These are phyloP conservation scores for Eucalyptus coolabah DNA, from an alignment of 345 rosid genomes.

Conservation along the genomic window DNA sequence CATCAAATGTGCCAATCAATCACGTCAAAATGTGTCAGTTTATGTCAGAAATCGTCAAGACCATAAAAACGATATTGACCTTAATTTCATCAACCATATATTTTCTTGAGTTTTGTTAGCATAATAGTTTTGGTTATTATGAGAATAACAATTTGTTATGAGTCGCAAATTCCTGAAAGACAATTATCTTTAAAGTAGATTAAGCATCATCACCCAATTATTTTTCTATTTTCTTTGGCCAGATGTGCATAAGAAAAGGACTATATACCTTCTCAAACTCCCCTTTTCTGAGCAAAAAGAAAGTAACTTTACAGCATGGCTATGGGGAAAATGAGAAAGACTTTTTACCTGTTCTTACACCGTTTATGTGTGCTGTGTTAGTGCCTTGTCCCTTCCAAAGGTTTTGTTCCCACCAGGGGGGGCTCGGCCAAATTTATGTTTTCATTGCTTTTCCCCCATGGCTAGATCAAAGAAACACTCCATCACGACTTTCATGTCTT, in stretches of 20 bases:
- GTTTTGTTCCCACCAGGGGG: not conserved
- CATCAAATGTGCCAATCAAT: not conserved
- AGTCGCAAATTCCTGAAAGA: fast-evolving
- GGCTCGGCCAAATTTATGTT: not conserved
- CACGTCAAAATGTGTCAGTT: fast-evolving
- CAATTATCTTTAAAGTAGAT: no score
- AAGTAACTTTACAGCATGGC: not conserved
- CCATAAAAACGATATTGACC: not conserved
- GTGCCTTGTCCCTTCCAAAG: not conserved
- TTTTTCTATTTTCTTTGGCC: not conserved
- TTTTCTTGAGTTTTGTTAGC: no score
- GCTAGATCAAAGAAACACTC: not conserved
- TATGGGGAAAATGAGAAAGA: not conserved
- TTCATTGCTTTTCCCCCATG: not conserved
- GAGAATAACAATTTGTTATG: fast-evolving
- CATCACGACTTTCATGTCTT: not conserved
- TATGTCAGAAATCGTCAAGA: not conserved
- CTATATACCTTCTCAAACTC: not conserved
- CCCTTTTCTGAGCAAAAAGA: not conserved
- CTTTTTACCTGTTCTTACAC: not conserved
- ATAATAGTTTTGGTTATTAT: fast-evolving
- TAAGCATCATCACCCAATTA: no score
- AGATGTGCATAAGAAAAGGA: not conserved
- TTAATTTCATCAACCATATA: not conserved
- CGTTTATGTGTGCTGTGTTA: not conserved